Base-by-base conservation (phyloP, 306 rosid genomes). In the Ziziphus jujuba region DNA sequence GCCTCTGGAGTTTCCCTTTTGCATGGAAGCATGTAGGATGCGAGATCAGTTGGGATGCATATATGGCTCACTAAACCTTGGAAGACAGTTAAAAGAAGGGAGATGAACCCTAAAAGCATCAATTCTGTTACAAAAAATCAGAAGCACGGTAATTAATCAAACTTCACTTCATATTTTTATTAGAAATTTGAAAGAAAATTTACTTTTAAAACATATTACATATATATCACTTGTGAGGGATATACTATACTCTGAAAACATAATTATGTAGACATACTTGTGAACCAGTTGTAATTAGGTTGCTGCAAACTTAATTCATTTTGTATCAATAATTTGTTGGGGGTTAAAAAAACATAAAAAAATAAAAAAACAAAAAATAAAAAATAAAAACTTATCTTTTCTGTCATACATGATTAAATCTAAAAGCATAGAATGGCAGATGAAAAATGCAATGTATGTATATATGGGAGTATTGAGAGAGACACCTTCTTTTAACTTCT, bases 21-120 rank as follows among this genome's bases (percentile, higher is more conserved):
- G 90, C 98, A 93, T 48, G 98, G 98, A 72, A 90, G 90, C 97
- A 93, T 90, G 78, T 73, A 51, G 47, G 63, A 35, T 73, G 83
- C 81, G 51, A 84, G 66, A 60, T 80, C 57, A 21, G 78, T 53
- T 20, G 89, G 74, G 49, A 93, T 88, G 80, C 98, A 90, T 45
- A 90, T 65, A 20, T 71, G 70, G 66, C 91, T 85, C 81, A 93
- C 78, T 21, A 72, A n/a, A 38, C 63, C 60, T 86, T 93, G 98
- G 62, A 67, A 78, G 66, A 80, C 93, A 5, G 96, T 86, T 73
- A 93, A 76, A 54, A 90, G 83, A 59, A 93, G 89, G 62, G 98
- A 93, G 63, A 93, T 93, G 80, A 93, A 90, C 75, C 98, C 97
- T 64, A 93, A 72, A 71, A 93, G 91, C 96, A 93, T 93, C 79